phyloP scores from a whole-genome alignment of 2,329 filamentous ascomycete species.

The Penicillium hordei region DNA sequence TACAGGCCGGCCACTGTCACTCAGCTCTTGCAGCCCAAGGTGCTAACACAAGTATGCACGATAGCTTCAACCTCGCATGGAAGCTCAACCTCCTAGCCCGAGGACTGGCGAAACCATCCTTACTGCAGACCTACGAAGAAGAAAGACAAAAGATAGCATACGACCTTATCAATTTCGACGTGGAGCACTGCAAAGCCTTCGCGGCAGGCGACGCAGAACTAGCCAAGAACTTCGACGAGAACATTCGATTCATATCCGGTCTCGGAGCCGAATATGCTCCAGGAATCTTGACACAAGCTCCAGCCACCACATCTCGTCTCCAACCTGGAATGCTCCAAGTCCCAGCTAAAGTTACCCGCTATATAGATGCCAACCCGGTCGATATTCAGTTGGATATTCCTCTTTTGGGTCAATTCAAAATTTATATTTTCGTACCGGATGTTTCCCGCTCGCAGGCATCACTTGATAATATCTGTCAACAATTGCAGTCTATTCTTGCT shows the following conservation, averaged over 20 bases:
- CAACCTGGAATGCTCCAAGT: conserved; percentile 52
- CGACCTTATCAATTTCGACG: conserved; percentile 34
- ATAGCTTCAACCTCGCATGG: conserved; percentile 39
- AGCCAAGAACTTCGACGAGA: conserved; percentile 67
- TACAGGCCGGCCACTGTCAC: conserved; percentile 33
- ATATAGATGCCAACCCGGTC: conserved; percentile 74
- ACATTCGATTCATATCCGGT: conserved; percentile 72
- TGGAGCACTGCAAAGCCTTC: conserved; percentile 52
- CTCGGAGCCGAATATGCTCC: conserved; percentile 67
- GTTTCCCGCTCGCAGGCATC: conserved; percentile 58
- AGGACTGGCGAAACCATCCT: conserved; percentile 23
- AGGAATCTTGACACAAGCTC: conserved; percentile 59
- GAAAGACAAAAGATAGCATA: conserved; percentile 34
- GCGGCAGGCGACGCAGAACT: conserved; percentile 64
- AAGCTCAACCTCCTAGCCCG: conserved; percentile 33
- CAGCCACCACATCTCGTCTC: conserved; percentile 34
- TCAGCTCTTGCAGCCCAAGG: conserved; percentile 37
- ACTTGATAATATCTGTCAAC: conserved; percentile 58
- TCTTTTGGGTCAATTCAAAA: conserved; percentile 72
- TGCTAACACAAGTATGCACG: conserved; percentile 40
- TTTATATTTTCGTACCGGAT: conserved; percentile 69
- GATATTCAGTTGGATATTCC: conserved; percentile 77
- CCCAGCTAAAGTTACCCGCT: conserved; percentile 70
- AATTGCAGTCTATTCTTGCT: conserved; percentile 56
- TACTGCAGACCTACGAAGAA: conserved; percentile 33